These are phyloP conservation scores for Pseudogymnoascus sp. DNA, from an alignment of 2,329 filamentous ascomycete species.

Conservation along the genomic window DNA sequence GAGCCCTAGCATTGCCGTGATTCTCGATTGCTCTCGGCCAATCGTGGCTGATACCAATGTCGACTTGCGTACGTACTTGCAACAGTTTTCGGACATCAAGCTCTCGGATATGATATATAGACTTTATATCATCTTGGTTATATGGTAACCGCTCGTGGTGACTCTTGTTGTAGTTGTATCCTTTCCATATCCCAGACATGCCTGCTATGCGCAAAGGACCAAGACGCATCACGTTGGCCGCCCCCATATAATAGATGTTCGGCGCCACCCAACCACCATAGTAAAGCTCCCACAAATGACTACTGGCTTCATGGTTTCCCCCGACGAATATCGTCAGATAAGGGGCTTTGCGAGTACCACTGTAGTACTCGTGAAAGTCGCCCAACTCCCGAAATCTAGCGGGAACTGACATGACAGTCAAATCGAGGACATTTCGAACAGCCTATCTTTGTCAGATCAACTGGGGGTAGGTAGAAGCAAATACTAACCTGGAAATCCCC, in stretches of 20 bases:
- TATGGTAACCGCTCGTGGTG: conserved; percentile 87
- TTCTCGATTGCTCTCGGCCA: conserved; percentile 84
- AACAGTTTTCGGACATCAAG: conserved; percentile 85
- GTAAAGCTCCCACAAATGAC: conserved; percentile 83
- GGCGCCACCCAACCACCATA: conserved; percentile 96
- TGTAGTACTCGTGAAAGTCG: conserved; percentile 94
- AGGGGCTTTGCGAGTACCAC: conserved; percentile 65
- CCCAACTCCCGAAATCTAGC: conserved; percentile 79
- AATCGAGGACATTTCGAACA: conserved; percentile 77
- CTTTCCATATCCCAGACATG: conserved; percentile 92
- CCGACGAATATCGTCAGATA: conserved; percentile 88
- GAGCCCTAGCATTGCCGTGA: conserved; percentile 56
- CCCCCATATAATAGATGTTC: conserved; percentile 94
- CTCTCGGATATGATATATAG: conserved; percentile 84
- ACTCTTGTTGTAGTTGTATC: conserved; percentile 72
- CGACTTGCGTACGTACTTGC: conserved; percentile 76
- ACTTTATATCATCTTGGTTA: conserved; percentile 63
- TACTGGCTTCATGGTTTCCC: conserved; percentile 92
- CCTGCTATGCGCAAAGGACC: conserved; percentile 83
- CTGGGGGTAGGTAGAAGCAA: background rate
- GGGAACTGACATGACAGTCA: conserved; percentile 84
- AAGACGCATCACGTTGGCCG: conserved; percentile 77
- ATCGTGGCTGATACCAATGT: conserved; percentile 88
- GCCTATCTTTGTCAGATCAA: conserved; percentile 42
- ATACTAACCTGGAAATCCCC: conserved; percentile 77